Percentiles rank a stretch among this genome's conserved stretches.
phyloP scores from a whole-genome alignment of 345 rosid genomes.

The Eucalyptus regnans region DNA sequence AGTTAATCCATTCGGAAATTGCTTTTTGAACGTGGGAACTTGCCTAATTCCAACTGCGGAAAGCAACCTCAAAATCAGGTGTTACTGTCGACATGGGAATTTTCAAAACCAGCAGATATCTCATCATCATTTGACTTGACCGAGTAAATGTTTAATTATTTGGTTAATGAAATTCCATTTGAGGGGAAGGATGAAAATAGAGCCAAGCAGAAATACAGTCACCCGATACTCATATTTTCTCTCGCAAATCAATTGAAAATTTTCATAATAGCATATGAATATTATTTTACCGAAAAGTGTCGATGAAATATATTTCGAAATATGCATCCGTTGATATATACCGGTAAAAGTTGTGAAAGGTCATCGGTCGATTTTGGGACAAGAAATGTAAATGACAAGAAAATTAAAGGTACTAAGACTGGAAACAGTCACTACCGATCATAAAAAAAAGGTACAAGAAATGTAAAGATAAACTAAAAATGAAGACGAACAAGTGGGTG shows the following conservation, averaged over 20 bases:
- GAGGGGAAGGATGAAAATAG: not conserved
- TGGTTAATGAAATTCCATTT: not conserved
- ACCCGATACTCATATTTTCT: not conserved
- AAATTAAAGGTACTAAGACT: not conserved
- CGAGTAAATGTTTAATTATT: not conserved
- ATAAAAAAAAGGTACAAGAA: not conserved
- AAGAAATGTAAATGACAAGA: not conserved
- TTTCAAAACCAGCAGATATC: not conserved
- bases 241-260: accelerated
- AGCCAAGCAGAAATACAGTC: not conserved
- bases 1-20: not conserved
- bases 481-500: not conserved
- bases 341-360: not conserved
- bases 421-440: not conserved
- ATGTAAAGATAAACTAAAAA: not conserved
- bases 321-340: no score
- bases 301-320: not conserved
- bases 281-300: not conserved
- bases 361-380: no score
- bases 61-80: not conserved
- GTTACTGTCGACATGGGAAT: not conserved
- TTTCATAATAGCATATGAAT: not conserved
- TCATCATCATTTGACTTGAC: not conserved
- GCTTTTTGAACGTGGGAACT: not conserved
- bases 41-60: not conserved